phyloP scores from a whole-genome alignment of 1,284 basidiomycete species.

The Irpex sp. region DNA sequence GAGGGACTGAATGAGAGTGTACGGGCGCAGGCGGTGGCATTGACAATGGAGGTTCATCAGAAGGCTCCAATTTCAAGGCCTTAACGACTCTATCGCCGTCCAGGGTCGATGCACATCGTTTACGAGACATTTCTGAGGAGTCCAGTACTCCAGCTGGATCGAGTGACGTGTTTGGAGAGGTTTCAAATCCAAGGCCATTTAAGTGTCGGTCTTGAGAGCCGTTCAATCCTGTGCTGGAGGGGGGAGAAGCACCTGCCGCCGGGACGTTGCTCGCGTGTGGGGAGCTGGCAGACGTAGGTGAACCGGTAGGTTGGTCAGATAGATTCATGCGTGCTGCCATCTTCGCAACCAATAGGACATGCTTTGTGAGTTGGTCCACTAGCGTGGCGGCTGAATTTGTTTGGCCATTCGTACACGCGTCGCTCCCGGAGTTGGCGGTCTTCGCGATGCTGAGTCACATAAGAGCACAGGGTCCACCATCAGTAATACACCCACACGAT shows the following conservation, averaged over 20 bases:
- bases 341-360: slow-evolving; percentile 43
- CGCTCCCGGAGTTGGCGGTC: slow-evolving; percentile 43
- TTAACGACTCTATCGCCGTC: slow-evolving; percentile 59
- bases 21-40: slow-evolving; percentile 20
- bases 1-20: slow-evolving; percentile 10
- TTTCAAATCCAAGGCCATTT: slow-evolving; percentile 18
- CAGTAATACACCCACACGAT: slow-evolving; percentile 16
- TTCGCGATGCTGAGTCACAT: slow-evolving; percentile 39
- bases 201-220: slow-evolving; percentile 19
- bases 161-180: slow-evolving; percentile 18
- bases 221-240: slow-evolving; percentile 11
- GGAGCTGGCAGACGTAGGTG: slow-evolving; percentile 16
- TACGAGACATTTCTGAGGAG: slow-evolving; percentile 40
- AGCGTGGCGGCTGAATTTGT: slow-evolving; percentile 40
- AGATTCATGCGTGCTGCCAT: slow-evolving; percentile 45
- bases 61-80: slow-evolving; percentile 64
- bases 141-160: slow-evolving; percentile 23
- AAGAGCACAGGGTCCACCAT: slow-evolving; percentile 11
- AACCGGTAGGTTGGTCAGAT: slow-evolving; percentile 27
- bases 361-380: slow-evolving; percentile 45
- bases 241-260: slow-evolving; percentile 17
- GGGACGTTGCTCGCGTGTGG: slow-evolving; percentile 13
- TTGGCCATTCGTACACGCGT: slow-evolving; percentile 45
- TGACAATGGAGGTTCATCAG: slow-evolving; percentile 42
- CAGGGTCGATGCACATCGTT: slow-evolving; percentile 64